Evolutionary conservation across 2,329 filamentous ascomycete species (phyloP).

Genomic region (Passalora sequoiae): DNA sequence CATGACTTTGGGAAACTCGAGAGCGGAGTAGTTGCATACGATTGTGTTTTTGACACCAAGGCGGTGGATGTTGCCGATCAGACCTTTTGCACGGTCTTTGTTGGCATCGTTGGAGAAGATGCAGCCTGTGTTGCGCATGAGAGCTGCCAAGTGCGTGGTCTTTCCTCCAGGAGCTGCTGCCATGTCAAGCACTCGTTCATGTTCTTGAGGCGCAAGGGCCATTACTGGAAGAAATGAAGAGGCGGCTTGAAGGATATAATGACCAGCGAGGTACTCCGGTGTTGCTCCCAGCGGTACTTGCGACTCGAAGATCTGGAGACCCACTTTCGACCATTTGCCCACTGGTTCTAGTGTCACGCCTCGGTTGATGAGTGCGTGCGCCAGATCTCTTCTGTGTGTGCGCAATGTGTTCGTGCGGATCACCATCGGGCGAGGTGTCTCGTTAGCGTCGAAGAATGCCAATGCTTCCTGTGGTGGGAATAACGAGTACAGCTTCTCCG

Average conservation of each 20-base stretch:
- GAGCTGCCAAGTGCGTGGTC: constrained; percentile 88
- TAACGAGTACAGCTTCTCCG: constrained; percentile 88
- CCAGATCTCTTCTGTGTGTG: constrained; percentile 70
- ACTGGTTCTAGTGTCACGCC: constrained; percentile 95
- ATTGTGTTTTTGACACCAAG: constrained; percentile 89
- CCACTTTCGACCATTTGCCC: constrained; percentile 98
- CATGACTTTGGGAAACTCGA: constrained; percentile 89
- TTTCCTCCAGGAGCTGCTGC: constrained; percentile 93
- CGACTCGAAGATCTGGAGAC: constrained; percentile 91
- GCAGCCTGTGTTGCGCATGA: constrained; percentile 96
- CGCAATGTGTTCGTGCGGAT: constrained; percentile 95
- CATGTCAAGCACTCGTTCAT: constrained; percentile 90
- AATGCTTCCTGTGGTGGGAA: constrained; percentile 93
- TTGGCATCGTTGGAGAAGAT: constrained; percentile 96
- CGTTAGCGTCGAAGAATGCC: constrained; percentile 98
- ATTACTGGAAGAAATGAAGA: constrained; percentile 97
- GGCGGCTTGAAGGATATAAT: constrained; percentile 96
- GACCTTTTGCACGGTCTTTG: constrained; percentile 87
- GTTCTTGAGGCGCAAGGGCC: constrained; percentile 88
- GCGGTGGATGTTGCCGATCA: constrained; percentile 97
- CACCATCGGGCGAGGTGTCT: constrained; percentile 85
- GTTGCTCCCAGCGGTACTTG: constrained; percentile 85
- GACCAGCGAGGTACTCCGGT: constrained; percentile 91
- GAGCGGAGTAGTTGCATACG: constrained; percentile 90
- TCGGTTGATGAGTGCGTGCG: constrained; percentile 89